Conservation (phyloP, 202 grass and related monocot species). For the Elaeis oleifera region DNA sequence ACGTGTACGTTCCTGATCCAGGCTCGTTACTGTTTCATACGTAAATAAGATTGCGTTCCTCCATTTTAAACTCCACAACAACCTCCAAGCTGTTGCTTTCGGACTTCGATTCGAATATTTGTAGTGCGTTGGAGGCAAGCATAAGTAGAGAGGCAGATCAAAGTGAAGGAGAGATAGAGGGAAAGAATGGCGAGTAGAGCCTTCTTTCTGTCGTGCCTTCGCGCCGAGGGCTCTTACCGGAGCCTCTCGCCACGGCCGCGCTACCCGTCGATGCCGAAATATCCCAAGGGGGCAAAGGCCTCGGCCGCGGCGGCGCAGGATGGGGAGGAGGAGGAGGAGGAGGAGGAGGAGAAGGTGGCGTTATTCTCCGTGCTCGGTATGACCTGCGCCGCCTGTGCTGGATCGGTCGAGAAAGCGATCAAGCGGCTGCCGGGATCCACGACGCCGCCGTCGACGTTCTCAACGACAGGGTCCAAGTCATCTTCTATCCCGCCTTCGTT, state of each 20-base stretch:
- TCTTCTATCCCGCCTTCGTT: conserved; percentile 73
- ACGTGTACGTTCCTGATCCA: no score
- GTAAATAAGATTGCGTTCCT: no score
- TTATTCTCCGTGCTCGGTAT: conserved; percentile 64
- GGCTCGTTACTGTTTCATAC: no score
- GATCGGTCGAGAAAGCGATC: conserved; percentile 88
- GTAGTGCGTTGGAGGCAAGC: no score
- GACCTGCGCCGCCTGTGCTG: conserved; percentile 79
- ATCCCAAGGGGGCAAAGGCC: conserved; percentile 24
- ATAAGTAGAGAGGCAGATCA: no score
- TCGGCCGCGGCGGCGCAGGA: conserved; percentile 31
- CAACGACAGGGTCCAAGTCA: conserved; percentile 60
- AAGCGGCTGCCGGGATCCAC: conserved; percentile 79
- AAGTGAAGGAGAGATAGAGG: no score
- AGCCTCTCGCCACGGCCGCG: conserved; percentile 48
- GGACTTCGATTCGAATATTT: no score
- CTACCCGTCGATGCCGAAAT: conserved; percentile 65
- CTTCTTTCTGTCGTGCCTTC: conserved; percentile 32
- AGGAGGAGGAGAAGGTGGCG: conserved; percentile 39
- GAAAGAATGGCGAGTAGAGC: not conserved
- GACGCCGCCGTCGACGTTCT: conserved; percentile 84
- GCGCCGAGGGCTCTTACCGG: conserved; percentile 20
- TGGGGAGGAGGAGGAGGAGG: conserved; percentile 26
- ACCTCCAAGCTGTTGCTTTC: no score
- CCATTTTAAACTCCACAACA: no score